These are phyloP conservation scores for Cladosporium sp. DNA, from an alignment of 2,329 filamentous ascomycete genomes.

Conservation along the genomic window DNA sequence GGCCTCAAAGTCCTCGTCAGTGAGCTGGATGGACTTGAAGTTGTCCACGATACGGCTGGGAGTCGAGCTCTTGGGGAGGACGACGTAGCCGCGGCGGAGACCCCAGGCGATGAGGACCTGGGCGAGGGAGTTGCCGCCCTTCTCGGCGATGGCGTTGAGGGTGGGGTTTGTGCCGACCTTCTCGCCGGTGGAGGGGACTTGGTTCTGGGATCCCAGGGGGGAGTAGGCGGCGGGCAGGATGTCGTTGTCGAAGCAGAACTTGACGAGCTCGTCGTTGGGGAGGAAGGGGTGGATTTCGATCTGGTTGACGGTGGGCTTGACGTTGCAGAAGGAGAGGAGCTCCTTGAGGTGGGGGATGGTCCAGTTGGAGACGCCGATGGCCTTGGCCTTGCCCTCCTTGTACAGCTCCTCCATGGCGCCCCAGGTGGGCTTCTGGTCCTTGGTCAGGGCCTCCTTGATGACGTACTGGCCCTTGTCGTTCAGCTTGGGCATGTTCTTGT, in stretches of 20 bases:
- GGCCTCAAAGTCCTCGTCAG: slow-evolving; percentile 51
- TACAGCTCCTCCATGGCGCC: slow-evolving; percentile 58
- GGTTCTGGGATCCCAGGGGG: slow-evolving; percentile 64
- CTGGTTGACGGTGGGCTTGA: slow-evolving; percentile 43
- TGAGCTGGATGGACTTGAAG: slow-evolving; percentile 58
- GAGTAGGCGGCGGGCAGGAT: slow-evolving; percentile 55
- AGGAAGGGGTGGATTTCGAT: slow-evolving; percentile 54
- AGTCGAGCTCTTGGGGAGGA: slow-evolving; percentile 67
- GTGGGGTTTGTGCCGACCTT: slow-evolving; percentile 57
- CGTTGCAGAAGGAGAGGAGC: slow-evolving; percentile 40
- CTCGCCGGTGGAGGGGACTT: slow-evolving; percentile 65
- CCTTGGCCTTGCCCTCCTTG: slow-evolving; percentile 49
- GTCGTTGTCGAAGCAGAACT: slow-evolving; percentile 53
- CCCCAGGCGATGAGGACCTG: slow-evolving; percentile 65
- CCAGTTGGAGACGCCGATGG: slow-evolving; percentile 53
- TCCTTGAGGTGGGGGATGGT: slow-evolving; percentile 40
- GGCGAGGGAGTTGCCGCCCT: slow-evolving; percentile 55
- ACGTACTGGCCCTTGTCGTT: slow-evolving; percentile 55
- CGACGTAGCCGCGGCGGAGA: slow-evolving; percentile 60
- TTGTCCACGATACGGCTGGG: slow-evolving; percentile 65
- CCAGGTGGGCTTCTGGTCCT: slow-evolving; percentile 63
- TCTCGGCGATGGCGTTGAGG: slow-evolving; percentile 55
- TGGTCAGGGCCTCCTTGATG: slow-evolving; percentile 61
- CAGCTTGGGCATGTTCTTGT: slow-evolving; percentile 44
- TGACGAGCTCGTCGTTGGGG: slow-evolving; percentile 58